A percentile compares a stretch with the other conserved stretches of the same genome.
phyloP scores from a whole-genome alignment of 306 rosid genomes.

The Oemleria cerasiformis region DNA sequence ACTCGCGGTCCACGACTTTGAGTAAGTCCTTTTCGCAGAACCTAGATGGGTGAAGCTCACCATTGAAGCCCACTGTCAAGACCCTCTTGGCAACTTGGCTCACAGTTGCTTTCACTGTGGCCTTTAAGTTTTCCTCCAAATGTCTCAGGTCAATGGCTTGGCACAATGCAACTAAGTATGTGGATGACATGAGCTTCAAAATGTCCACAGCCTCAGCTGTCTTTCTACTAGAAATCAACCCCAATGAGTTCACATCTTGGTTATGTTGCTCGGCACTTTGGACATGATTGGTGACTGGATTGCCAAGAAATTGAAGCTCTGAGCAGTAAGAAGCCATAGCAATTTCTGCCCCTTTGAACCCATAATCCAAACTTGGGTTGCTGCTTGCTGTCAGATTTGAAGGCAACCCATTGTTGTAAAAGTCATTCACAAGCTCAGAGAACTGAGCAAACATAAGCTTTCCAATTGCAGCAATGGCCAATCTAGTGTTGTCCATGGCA shows the following conservation, averaged over 20 bases:
- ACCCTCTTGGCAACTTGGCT: constrained; percentile 66
- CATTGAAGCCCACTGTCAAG: constrained; percentile 53
- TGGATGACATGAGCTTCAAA: constrained; percentile 77
- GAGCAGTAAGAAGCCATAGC: constrained; percentile 98
- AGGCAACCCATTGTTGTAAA: constrained; percentile 83
- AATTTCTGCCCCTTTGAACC: constrained; percentile 85
- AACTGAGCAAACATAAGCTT: constrained; percentile 90
- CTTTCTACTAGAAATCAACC: constrained; percentile 73
- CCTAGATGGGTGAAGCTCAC: constrained; percentile 80
- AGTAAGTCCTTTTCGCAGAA: constrained; percentile 78
- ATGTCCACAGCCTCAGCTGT: constrained; percentile 79
- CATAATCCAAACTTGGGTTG: constrained; percentile 84
- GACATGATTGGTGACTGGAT: constrained; percentile 90
- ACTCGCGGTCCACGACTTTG: constrained; percentile 67
- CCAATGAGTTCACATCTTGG: constrained; percentile 92
- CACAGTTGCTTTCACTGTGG: constrained; percentile 53
- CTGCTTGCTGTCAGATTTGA: constrained; percentile 70
- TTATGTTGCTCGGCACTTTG: constrained; percentile 97
- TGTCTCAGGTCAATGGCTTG: constrained; percentile 88
- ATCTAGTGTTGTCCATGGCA: constrained; percentile 84
- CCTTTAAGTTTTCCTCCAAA: constrained; percentile 73
- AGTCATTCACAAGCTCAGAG: constrained; percentile 91
- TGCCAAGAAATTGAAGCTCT: constrained; percentile 82
- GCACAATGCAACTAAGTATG: constrained; percentile 76
- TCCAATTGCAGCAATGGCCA: constrained; percentile 81